Percentiles rank a stretch among this genome's conserved stretches.
Conservation (phyloP, 495 filamentous ascomycete genomes). For the Penicillium pancosmium region DNA sequence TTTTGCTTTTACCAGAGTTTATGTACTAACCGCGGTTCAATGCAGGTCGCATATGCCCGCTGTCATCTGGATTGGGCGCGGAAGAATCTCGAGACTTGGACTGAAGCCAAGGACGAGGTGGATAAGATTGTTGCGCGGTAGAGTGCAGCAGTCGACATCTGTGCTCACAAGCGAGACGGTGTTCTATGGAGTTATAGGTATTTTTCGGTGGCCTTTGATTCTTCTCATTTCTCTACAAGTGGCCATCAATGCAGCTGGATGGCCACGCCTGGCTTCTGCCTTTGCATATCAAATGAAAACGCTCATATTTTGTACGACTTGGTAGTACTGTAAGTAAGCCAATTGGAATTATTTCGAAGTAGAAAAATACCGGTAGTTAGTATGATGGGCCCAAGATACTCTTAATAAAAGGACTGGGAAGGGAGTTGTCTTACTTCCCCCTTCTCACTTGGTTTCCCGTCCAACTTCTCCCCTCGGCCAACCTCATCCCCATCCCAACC, state of each 20-base stretch:
- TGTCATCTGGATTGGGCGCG: slow-evolving; percentile 98
- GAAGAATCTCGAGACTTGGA: slow-evolving; percentile 95
- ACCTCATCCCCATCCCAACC: background rate
- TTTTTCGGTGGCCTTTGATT: background rate
- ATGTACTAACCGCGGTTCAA: background rate
- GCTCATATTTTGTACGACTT: too few relatives aligned
- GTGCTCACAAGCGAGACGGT: background rate
- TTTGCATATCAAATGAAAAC: background rate
- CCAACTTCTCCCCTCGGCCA: background rate
- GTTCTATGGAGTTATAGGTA: slow-evolving; percentile 1
- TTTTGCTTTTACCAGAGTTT: background rate
- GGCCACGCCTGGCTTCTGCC: background rate
- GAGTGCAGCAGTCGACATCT: slow-evolving; percentile 3
- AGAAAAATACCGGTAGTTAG: too few relatives aligned
- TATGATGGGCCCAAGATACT: too few relatives aligned
- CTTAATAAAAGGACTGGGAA: too few relatives aligned
- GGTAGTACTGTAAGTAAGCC: too few relatives aligned
- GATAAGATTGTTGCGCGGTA: slow-evolving; percentile 75
- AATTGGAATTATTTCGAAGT: too few relatives aligned
- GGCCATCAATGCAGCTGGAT: background rate
- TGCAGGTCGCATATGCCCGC: slow-evolving; percentile 86
- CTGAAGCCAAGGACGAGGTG: slow-evolving; percentile 90
- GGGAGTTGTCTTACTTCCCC: too few relatives aligned
- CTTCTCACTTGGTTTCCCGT: background rate
- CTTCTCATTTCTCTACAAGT: background rate